These are phyloP conservation scores for Sporothrix inflata DNA, from an alignment of 2,329 filamentous ascomycete species.

Conservation along the genomic window DNA sequence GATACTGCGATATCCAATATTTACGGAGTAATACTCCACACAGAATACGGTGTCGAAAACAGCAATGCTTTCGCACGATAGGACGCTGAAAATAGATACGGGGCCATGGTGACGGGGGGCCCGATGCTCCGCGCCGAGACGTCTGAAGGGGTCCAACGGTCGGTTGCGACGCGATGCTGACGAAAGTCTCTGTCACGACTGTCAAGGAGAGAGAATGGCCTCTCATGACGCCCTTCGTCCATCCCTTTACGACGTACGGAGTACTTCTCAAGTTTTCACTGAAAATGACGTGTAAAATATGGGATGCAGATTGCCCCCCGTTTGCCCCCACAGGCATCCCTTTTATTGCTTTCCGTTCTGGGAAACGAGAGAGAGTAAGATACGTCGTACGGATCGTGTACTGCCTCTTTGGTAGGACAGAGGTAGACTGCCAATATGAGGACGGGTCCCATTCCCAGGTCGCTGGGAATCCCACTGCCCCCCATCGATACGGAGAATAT, in stretches of 20 bases:
- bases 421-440: not conserved
- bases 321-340: not conserved
- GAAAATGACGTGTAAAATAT: not conserved
- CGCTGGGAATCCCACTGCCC: not conserved
- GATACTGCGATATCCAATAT: not conserved
- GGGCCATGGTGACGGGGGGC: too few species aligned
- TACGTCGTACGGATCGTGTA: not conserved
- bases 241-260: not conserved
- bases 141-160: not conserved
- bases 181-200: not conserved
- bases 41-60: not conserved
- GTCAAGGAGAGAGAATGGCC: not conserved
- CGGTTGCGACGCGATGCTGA: not conserved
- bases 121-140: constrained; percentile 4
- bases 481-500: not conserved
- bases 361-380: not conserved
- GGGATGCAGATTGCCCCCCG: not conserved
- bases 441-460: not conserved
- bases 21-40: not conserved
- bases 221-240: too few species aligned
- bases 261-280: not conserved
- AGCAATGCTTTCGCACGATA: not conserved
- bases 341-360: constrained; percentile 12
- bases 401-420: not conserved
- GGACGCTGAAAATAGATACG: too few species aligned